Evolutionary conservation across 441 rosid genomes (phyloP), one percentile per base, ranked within the genome.

Genomic region (Erodium texanum): DNA sequence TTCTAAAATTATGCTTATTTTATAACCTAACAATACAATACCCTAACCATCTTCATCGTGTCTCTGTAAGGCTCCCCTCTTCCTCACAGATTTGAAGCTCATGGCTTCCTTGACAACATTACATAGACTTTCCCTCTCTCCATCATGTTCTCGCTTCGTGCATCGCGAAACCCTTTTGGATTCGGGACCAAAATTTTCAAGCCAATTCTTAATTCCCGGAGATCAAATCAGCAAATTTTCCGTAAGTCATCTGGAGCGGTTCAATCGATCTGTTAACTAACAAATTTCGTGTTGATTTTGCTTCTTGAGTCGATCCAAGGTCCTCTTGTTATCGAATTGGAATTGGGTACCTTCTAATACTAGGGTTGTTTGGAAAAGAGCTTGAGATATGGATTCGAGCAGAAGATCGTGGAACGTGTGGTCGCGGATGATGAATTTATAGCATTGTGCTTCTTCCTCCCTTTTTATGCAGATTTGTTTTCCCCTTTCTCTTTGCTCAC

Each of bases 331-430:
- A 12, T 24, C 23, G 67, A 65, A 65, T 65, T n/a, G n/a, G n/a
- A n/a, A n/a, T n/a, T 65, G 43, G 23, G 36, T 1, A 22, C 29
- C 8, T 10, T 27, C 32, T 16, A 1, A 23, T 22, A 23, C 23
- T 62, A 62, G 64, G 66, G 74, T 65, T 38, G 8, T 5, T n/a
- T 62, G 64, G 54, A 41, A 19, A 20, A 15, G 61, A 54, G n/a
- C 43, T 61, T 70, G 27, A 24, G 43, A 52, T 64, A 94, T 94
- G 99, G 98, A 89, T 83, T 92, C 99, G 65, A 94, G 99, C 79
- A 86, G 99, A 77, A 86, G 98, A 81, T 98, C 99, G 16, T 94
- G 79, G 99, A 94, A 75, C 99, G 68, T 94, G 88, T 70, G 99
- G 71, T 94, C 99, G 71, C 81, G 92, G 81, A 83, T 94, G 95